Percentiles rank a stretch among this genome's conserved stretches.
These are phyloP conservation scores for Theobroma cacao DNA, from an alignment of 345 rosid species.

Conservation along the genomic window DNA sequence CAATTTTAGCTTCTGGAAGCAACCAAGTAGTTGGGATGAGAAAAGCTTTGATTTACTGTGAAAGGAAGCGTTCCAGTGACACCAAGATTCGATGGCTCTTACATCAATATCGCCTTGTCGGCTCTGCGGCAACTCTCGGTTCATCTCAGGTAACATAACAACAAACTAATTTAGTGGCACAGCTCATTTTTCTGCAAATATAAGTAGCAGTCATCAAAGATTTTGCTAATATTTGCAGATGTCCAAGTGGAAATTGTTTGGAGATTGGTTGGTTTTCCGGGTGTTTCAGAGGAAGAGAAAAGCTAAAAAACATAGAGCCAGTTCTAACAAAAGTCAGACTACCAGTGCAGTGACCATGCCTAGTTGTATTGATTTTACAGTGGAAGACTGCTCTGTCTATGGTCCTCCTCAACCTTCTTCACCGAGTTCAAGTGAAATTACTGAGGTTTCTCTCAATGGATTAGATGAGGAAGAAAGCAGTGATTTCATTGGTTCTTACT, in stretches of 20 bases:
- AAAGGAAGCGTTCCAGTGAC: conserved; percentile 28
- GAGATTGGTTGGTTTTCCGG: conserved; percentile 64
- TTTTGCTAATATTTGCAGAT: conserved; percentile 29
- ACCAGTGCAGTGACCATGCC: conserved; percentile 8
- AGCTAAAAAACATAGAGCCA: conserved; percentile 16
- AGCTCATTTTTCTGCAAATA: background rate
- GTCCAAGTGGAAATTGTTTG: conserved; percentile 19
- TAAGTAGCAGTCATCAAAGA: background rate
- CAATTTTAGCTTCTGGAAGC: conserved; percentile 35
- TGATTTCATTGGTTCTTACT: conserved; percentile 5
- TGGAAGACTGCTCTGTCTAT: conserved; percentile 33
- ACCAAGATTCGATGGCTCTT: conserved; percentile 54
- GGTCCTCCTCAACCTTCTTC: conserved; percentile 52
- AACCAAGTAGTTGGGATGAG: conserved; percentile 46
- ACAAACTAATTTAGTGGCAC: background rate
- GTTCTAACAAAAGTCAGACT: conserved; percentile 7
- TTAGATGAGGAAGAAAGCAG: conserved; percentile 39
- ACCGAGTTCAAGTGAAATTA: conserved; percentile 49
- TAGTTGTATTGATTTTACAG: conserved; percentile 25
- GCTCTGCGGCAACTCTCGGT: conserved; percentile 8
- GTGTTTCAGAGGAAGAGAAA: conserved; percentile 59
- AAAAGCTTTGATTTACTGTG: conserved; percentile 50
- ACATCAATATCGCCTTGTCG: conserved; percentile 57
- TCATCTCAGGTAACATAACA: conserved; percentile 24
- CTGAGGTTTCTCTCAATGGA: conserved; percentile 22